Evolutionary conservation across 257 asterid species (phyloP), one percentile per base, ranked within the genome.

Genomic region (Phtheirospermum japonicum): DNA sequence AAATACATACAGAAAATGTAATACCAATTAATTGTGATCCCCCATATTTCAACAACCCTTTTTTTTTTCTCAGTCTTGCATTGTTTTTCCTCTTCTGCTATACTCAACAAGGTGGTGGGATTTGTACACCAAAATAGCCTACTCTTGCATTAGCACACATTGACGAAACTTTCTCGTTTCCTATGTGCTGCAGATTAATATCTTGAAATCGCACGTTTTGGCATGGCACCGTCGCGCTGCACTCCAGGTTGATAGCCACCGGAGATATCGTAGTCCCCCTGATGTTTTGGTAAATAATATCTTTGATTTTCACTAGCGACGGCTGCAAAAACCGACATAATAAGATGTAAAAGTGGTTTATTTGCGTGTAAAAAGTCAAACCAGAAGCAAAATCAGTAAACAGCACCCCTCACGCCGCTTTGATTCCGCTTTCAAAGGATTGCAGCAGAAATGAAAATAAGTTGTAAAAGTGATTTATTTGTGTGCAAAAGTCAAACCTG

Each of bases 151-250:
- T 80, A 50, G 64, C 52, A 65, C 94, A 85, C 2, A 37, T 14
- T 10, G 88, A 72, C 0, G 66, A 58, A 30, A 74, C 51, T 11
- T 5, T 65, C 9, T 28, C 46, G 1, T 54, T 58, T 23, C 77
- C 67, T 3, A 16, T 59, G 28, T 53, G 56, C 79, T 59, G 68
- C 67, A 85, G 72, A 68, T 85, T 69, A 14, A 83, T 69, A 70
- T 79, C 65, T 49, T 72, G 33, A n/a, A 83, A 48, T 1, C 46
- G 73, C 6, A 85, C 68, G 66, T 83, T 83, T 56, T 67, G 46
- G 63, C 95, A 81, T 16, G 91, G 88, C 17, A 69, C 79, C 5
- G 10, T 4, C 40, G 80, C 14, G 71, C 91, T 83, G 80, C 91
- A 86, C 53, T 18, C 45, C 6, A 86, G 45, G 37, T 53, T 67